phyloP scores from a whole-genome alignment of 176 grass and related monocot genomes.

The Ananas comosus region DNA sequence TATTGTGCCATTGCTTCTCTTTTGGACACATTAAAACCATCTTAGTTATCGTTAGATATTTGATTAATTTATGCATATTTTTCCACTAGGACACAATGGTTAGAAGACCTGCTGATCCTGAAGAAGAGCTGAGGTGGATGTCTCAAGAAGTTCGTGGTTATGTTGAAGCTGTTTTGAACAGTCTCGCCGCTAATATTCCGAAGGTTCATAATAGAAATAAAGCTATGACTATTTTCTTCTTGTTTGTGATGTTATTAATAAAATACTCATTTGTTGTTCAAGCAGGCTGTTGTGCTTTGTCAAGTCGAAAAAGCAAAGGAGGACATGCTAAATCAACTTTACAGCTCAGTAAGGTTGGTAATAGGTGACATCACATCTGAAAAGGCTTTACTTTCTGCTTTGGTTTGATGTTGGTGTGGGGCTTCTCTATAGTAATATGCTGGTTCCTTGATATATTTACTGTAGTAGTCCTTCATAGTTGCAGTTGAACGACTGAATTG shows the following conservation, averaged over 20 bases:
- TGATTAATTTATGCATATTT: conserved; percentile 19
- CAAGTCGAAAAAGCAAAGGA: conserved; percentile 99
- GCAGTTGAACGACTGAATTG: too few species aligned
- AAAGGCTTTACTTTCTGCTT: not conserved
- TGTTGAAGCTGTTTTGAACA: conserved; percentile 92
- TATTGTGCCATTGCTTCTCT: not conserved
- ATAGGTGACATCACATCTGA: not conserved
- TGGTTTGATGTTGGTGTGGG: too few species aligned
- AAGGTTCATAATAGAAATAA: conserved; percentile 46
- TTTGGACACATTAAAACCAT: not conserved
- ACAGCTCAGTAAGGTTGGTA: conserved; percentile 75
- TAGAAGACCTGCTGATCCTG: conserved; percentile 87
- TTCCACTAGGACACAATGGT: conserved; percentile 50
- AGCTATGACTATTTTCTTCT: not conserved
- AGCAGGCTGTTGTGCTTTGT: conserved; percentile 88
- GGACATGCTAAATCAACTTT: conserved; percentile 95
- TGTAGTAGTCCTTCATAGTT: too few species aligned
- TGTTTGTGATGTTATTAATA: not conserved
- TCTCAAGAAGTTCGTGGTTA: conserved; percentile 98
- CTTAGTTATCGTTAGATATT: not conserved
- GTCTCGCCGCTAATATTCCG: conserved; percentile 90
- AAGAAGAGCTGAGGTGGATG: conserved; percentile 99
- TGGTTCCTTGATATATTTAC: too few species aligned
- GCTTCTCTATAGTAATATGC: too few species aligned
- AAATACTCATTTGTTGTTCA: conserved; percentile 16